Conservation (phyloP, 2,329 filamentous ascomycete species). For the Phialophora macrospora region DNA sequence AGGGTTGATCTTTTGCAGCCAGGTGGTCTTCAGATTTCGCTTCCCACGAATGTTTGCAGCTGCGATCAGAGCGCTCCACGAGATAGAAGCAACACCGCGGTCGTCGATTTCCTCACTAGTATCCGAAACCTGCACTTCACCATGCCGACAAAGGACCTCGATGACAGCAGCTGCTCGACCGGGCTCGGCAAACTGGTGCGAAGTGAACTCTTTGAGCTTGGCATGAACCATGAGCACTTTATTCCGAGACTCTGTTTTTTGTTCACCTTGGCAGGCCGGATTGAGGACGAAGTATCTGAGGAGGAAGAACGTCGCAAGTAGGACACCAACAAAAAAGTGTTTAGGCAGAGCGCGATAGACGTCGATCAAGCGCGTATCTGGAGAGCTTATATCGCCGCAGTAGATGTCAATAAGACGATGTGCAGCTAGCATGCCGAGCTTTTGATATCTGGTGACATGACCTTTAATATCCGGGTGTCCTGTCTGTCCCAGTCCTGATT, state of each 20-base stretch:
- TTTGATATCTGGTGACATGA: constrained; percentile 4
- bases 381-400: constrained; percentile 5
- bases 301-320: constrained; percentile 21
- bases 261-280: background rate
- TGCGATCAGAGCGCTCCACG: constrained; percentile 17
- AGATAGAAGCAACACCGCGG: constrained; percentile 9
- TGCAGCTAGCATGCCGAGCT: constrained; percentile 20
- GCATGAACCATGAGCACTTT: constrained; percentile 22
- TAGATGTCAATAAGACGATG: constrained; percentile 23
- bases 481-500: background rate
- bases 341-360: constrained; percentile 18
- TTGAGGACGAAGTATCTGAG: constrained; percentile 25
- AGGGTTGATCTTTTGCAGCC: constrained; percentile 19
- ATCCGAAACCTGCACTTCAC: background rate
- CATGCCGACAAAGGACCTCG: constrained; percentile 18
- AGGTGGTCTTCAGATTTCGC: constrained; percentile 7
- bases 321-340: constrained; percentile 7
- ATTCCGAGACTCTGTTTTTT: constrained; percentile 4
- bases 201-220: constrained; percentile 16
- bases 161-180: constrained; percentile 26
- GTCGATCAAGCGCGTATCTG: constrained; percentile 13
- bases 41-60: constrained; percentile 18
- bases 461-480: background rate
- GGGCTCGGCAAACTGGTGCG: constrained; percentile 18
- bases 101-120: constrained; percentile 3